Percentiles rank a stretch among this genome's conserved stretches.
Conservation (phyloP, 2,329 filamentous ascomycete species). For the Fusarium robinianum region DNA sequence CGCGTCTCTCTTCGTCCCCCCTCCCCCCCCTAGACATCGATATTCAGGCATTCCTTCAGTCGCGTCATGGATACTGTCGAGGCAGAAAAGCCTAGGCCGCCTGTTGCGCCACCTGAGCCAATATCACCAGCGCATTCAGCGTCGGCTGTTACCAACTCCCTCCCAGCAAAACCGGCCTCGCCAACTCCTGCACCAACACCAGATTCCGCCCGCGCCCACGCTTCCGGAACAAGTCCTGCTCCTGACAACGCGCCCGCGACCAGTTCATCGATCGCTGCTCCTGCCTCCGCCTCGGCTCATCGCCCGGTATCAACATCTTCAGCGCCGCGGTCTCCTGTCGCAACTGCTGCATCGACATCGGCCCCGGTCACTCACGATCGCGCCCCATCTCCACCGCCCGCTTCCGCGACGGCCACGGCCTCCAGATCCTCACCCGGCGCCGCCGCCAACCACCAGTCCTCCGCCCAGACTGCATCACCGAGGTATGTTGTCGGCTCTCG, state of each 20-base stretch:
- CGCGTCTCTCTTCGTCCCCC: not conserved
- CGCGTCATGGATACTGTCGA: constrained; percentile 34
- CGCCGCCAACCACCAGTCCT: too few relatives aligned
- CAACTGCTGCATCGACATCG: constrained; percentile 18
- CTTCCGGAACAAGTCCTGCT: constrained; percentile 18
- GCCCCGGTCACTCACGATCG: constrained; percentile 19
- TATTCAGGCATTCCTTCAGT: constrained; percentile 15
- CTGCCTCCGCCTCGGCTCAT: constrained; percentile 10
- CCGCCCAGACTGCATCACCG: constrained; percentile 18
- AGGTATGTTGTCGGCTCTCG: too few relatives aligned
- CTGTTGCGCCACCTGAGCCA: constrained; percentile 35
- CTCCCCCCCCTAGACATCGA: constrained; percentile 4
- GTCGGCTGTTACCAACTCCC: constrained; percentile 24
- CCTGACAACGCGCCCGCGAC: constrained; percentile 14
- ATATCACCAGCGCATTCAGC: constrained; percentile 36
- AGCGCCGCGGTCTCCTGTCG: constrained; percentile 21
- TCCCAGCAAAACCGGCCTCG: constrained; percentile 26
- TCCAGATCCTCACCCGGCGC: too few relatives aligned
- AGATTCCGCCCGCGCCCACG: constrained; percentile 27
- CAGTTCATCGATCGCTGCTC: constrained; percentile 7
- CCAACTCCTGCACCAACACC: constrained; percentile 30
- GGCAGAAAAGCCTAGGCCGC: constrained; percentile 33
- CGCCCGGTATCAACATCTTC: constrained; percentile 11
- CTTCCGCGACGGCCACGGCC: constrained; percentile 9
- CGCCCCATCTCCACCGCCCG: constrained; percentile 23